phyloP scores from a whole-genome alignment of 2,329 filamentous ascomycete species.

The Penicillium sp. region DNA sequence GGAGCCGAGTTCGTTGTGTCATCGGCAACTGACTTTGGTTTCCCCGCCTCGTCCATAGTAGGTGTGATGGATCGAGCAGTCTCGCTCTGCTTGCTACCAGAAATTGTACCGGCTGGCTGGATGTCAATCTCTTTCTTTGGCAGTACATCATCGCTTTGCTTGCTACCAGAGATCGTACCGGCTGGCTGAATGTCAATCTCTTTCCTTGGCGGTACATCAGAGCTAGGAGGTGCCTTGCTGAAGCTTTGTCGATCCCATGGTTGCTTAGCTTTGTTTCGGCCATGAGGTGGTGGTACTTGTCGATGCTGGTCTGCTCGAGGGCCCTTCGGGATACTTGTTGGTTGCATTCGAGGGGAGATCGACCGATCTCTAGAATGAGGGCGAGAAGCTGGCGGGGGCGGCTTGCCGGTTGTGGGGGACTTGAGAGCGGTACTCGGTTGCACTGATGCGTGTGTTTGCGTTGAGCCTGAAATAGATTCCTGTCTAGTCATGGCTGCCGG shows the following conservation, averaged over 20 bases:
- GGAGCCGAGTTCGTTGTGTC: slow-evolving; percentile 7
- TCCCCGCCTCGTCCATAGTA: not conserved
- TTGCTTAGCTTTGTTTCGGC: slow-evolving; percentile 33
- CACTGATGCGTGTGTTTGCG: slow-evolving; percentile 17
- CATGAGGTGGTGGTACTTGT: slow-evolving; percentile 27
- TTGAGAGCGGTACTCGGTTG: slow-evolving; percentile 18
- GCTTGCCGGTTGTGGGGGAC: slow-evolving; percentile 26
- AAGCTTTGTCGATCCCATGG: slow-evolving; percentile 39
- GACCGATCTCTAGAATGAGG: slow-evolving; percentile 29
- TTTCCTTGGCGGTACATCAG: slow-evolving; percentile 24
- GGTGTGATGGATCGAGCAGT: too few relatives aligned
- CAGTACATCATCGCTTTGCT: slow-evolving; percentile 4
- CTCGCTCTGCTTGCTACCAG: too few relatives aligned
- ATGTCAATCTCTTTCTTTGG: slow-evolving; percentile 29
- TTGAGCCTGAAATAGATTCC: slow-evolving; percentile 16
- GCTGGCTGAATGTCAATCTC: slow-evolving; percentile 18
- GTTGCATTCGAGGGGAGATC: slow-evolving; percentile 35
- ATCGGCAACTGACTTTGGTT: slow-evolving; percentile 2
- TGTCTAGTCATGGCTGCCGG: slow-evolving; percentile 33
- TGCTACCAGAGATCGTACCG: too few relatives aligned
- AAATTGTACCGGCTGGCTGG: too few relatives aligned
- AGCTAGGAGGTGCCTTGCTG: slow-evolving; percentile 20
- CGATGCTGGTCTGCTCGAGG: slow-evolving; percentile 39
- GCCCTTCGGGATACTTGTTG: slow-evolving; percentile 38
- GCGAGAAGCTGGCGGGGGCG: slow-evolving; percentile 23